Evolutionary conservation across 2,329 filamentous ascomycete species (phyloP).

Genomic region (Fusarium subtropicale): DNA sequence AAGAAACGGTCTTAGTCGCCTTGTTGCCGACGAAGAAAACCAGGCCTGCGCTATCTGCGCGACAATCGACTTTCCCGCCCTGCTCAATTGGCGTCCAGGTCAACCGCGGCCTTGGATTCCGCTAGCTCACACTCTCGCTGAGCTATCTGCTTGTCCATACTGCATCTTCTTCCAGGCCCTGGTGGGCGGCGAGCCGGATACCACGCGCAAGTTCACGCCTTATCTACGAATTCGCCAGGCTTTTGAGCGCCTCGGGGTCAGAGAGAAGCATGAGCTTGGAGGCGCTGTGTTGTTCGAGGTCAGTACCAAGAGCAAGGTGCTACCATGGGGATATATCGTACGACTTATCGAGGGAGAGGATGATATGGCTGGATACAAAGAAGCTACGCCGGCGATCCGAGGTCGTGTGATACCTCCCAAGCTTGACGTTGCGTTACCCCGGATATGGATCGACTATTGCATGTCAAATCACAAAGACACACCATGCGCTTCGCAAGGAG

Average conservation of each 20-base stretch:
- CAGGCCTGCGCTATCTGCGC: constrained; percentile 50
- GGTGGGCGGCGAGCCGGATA: constrained; percentile 47
- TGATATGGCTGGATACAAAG: constrained; percentile 41
- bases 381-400: constrained; percentile 42
- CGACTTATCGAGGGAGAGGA: constrained; percentile 46
- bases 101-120: constrained; percentile 53
- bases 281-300: constrained; percentile 53
- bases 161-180: constrained; percentile 55
- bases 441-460: constrained; percentile 54
- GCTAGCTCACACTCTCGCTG: constrained; percentile 50
- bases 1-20: constrained; percentile 46
- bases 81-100: constrained; percentile 53
- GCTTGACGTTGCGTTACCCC: constrained; percentile 48
- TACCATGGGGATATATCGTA: constrained; percentile 55
- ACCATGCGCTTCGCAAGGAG: constrained; percentile 35
- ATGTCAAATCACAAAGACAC: constrained; percentile 46
- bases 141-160: constrained; percentile 51
- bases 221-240: constrained; percentile 55
- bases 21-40: constrained; percentile 47
- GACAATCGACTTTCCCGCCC: constrained; percentile 52
- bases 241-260: constrained; percentile 53
- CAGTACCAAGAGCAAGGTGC: constrained; percentile 51
- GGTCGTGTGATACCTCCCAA: constrained; percentile 50
- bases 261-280: constrained; percentile 54
- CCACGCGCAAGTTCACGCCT: constrained; percentile 52